Conservation (phyloP, 495 filamentous ascomycete genomes). For the Articulospora tetracladia region DNA sequence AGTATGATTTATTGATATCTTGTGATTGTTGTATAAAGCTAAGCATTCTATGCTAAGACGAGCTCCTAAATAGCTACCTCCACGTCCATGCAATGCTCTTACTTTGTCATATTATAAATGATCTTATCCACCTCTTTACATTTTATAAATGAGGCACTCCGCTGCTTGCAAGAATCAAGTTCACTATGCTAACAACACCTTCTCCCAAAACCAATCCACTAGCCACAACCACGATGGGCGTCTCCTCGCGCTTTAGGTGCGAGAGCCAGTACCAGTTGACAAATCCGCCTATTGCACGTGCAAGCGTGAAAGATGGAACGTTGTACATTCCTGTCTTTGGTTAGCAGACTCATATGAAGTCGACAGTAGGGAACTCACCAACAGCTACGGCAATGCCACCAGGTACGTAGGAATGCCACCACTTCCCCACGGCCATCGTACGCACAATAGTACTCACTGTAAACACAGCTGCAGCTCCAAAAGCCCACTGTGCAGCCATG, state of each 20-base stretch:
- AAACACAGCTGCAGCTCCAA: slow-evolving; percentile 66
- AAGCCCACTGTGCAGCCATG: slow-evolving; percentile 75
- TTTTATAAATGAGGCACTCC: slow-evolving; percentile 69
- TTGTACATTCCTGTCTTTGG: slow-evolving; percentile 81
- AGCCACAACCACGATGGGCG: slow-evolving; percentile 52
- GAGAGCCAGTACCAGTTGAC: slow-evolving; percentile 77
- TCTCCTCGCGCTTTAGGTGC: slow-evolving; percentile 48
- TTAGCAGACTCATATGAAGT: slow-evolving; percentile 21
- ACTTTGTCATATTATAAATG: too few species aligned
- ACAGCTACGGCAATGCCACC: slow-evolving; percentile 95
- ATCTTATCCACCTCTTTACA: not conserved
- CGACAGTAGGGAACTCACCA: slow-evolving; percentile 39
- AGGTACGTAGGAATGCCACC: slow-evolving; percentile 63
- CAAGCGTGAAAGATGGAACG: slow-evolving; percentile 90
- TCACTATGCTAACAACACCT: slow-evolving; percentile 89
- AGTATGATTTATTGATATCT: too few species aligned
- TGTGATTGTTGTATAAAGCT: too few species aligned
- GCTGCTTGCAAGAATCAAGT: slow-evolving; percentile 76
- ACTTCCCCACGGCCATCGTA: slow-evolving; percentile 45
- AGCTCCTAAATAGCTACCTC: too few species aligned
- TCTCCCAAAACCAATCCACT: slow-evolving; percentile 88
- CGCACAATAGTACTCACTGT: slow-evolving; percentile 64
- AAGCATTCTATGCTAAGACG: too few species aligned
- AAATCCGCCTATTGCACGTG: slow-evolving; percentile 79
- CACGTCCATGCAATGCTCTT: too few species aligned